Evolutionary conservation across 805 yeast species (phyloP).

Genomic region (Wickerhamia fluorescens): DNA sequence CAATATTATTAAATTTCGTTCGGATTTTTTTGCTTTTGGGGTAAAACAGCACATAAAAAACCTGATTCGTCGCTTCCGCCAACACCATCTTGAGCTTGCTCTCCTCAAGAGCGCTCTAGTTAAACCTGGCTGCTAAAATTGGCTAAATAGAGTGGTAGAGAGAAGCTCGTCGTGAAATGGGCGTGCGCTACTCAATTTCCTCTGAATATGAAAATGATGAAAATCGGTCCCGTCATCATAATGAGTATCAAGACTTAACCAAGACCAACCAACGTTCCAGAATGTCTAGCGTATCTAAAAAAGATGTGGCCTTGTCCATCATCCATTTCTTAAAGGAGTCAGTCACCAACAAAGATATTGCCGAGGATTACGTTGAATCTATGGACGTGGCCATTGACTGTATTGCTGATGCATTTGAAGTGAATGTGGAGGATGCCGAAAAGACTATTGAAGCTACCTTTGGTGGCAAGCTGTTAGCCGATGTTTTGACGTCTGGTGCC

Average conservation of each 20-base stretch:
- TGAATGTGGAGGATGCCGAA: slow-evolving; percentile 44
- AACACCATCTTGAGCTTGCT: slow-evolving; percentile 3
- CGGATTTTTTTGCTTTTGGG: slow-evolving; percentile 30
- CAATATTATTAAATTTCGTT: slow-evolving; percentile 47
- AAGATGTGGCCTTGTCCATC: slow-evolving; percentile 67
- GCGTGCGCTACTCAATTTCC: too few relatives aligned
- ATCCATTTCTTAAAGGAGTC: slow-evolving; percentile 61
- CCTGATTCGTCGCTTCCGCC: slow-evolving; percentile 12
- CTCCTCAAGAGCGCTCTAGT: too few relatives aligned
- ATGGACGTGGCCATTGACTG: slow-evolving; percentile 92
- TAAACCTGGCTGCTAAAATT: slow-evolving; percentile 1
- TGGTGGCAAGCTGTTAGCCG: slow-evolving; percentile 41
- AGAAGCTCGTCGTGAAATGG: too few relatives aligned
- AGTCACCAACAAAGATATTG: slow-evolving; percentile 53
- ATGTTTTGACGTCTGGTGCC: slow-evolving; percentile 27
- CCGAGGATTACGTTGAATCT: slow-evolving; percentile 79
- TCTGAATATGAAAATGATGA: too few relatives aligned
- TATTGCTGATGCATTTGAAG: slow-evolving; percentile 77
- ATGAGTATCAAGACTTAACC: too few relatives aligned
- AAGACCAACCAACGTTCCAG: too few relatives aligned
- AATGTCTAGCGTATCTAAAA: slow-evolving; percentile 31
- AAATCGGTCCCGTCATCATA: too few relatives aligned
- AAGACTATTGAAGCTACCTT: slow-evolving; percentile 25
- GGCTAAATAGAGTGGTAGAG: too few relatives aligned
- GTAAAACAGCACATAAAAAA: slow-evolving; percentile 22